Percentiles rank a stretch among this genome's conserved stretches.
These are phyloP conservation scores for Yarrowia bubula DNA, from an alignment of 805 yeast genomes.

Conservation along the genomic window DNA sequence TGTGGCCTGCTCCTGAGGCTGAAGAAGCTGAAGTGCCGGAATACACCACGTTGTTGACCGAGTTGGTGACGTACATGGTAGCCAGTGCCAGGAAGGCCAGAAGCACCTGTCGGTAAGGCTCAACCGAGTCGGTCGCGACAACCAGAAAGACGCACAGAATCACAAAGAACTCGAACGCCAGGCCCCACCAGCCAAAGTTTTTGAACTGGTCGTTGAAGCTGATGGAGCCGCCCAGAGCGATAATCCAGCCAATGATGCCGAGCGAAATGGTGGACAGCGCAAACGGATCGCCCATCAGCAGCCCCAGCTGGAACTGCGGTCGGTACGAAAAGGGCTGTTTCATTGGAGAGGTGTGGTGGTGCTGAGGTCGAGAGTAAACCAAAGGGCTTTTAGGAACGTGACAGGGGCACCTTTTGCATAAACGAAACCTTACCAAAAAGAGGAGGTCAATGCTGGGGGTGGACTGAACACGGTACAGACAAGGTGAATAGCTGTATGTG, in stretches of 20 bases:
- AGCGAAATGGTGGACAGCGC: constrained; percentile 78
- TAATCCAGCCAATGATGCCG: constrained; percentile 68
- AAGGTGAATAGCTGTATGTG: neutral
- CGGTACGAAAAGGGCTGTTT: constrained; percentile 23
- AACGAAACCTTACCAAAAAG: too few relatives aligned
- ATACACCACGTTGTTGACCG: constrained; percentile 78
- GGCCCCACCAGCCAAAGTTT: constrained; percentile 94
- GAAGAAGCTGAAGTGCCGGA: constrained; percentile 59
- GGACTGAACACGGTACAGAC: too few relatives aligned
- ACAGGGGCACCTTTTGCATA: constrained; percentile 22
- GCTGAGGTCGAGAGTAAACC: neutral
- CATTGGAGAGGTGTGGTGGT: neutral
- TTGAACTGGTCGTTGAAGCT: constrained; percentile 61
- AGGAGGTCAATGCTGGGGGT: too few relatives aligned
- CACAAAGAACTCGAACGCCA: constrained; percentile 71
- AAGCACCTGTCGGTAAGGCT: constrained; percentile 57
- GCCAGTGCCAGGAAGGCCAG: constrained; percentile 65
- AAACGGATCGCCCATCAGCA: constrained; percentile 78
- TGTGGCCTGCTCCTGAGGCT: constrained; percentile 92
- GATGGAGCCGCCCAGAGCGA: constrained; percentile 84
- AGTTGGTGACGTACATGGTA: constrained; percentile 78
- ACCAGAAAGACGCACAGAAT: constrained; percentile 53
- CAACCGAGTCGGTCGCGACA: constrained; percentile 59
- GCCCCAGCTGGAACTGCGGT: constrained; percentile 33
- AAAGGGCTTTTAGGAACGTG: constrained; percentile 9